Evolutionary conservation across 768 basidiomycete species (phyloP), one percentile per base, ranked within the genome.

Genomic region (Rhizopogon vinicolor): DNA sequence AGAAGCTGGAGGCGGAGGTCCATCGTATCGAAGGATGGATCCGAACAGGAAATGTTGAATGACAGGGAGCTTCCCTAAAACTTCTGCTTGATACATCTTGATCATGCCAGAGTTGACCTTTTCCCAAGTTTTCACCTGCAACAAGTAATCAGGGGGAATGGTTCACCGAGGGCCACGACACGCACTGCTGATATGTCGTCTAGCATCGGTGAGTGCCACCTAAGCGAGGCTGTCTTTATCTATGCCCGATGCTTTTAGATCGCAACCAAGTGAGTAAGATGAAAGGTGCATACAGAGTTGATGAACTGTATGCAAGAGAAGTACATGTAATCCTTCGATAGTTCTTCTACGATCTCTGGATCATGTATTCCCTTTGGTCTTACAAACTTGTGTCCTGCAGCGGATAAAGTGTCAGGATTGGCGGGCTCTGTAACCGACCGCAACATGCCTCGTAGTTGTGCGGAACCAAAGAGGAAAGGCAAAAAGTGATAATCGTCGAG

Each of bases 131-230:
- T 90, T 93, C 3, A 92, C 86, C 86, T 76, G 43, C 22, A 25
- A 53, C 12, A 19, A 12, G 44, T 16, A 35, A 39, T 41, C 8
- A 49, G n/a, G n/a, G 6, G 45, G 53, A 49, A 42, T 12, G 44
- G 5, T 46, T 41, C 25, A 16, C 13, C 19, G 40, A 28, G 49
- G 52, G 53, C 1, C 6, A 10, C 7, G 3, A 8, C 7, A 63
- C 77, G 41, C 58, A 73, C 93, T 0, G 88, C 93, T 1, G 93
- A 95, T 53, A 98, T 98, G 65, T 98, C 96, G 68, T 98, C 93
- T 7, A 99, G 82, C 96, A 99, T 98, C 1, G 96, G 96, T 0
- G 93, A 97, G 73, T 99, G 96, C 96, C 96, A 99, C 51, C 93
- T 81, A 0, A 98, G 78, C 0, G 94, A 94, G 0, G 95, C 94